phyloP scores from a whole-genome alignment of 805 yeast genomes.

The Spathaspora girioi region DNA sequence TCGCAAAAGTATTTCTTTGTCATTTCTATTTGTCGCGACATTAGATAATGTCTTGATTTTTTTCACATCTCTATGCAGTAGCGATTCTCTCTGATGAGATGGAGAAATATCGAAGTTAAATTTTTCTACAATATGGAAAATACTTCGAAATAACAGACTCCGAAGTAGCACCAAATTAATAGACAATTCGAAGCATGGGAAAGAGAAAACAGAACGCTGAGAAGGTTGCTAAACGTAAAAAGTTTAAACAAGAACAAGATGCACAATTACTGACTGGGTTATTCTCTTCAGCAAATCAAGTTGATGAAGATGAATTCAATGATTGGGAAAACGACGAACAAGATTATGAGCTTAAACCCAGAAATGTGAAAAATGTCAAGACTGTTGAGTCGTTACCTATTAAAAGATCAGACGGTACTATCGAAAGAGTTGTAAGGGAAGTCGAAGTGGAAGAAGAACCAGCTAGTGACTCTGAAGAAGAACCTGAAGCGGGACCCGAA shows the following conservation, averaged over 20 bases:
- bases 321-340: slow-evolving; percentile 74
- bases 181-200: slow-evolving; percentile 18
- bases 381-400: slow-evolving; percentile 77
- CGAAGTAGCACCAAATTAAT: background rate
- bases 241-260: slow-evolving; percentile 38
- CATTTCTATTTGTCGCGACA: background rate
- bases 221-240: slow-evolving; percentile 25
- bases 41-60: no score
- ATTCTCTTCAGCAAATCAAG: slow-evolving; percentile 15
- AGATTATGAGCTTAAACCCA: slow-evolving; percentile 73
- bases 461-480: slow-evolving; percentile 12
- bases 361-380: slow-evolving; percentile 46
- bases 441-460: slow-evolving; percentile 17
- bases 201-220: slow-evolving; percentile 25
- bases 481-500: slow-evolving; percentile 14
- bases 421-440: slow-evolving; percentile 60
- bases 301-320: slow-evolving; percentile 5
- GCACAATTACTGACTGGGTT: slow-evolving; percentile 34
- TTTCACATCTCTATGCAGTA: background rate
- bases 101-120: background rate
- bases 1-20: background rate
- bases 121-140: background rate
- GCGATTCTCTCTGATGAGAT: background rate
- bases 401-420: slow-evolving; percentile 63
- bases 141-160: background rate